Evolutionary conservation across 2,329 filamentous ascomycete species (phyloP).

Genomic region (Botrytis byssoidea): DNA sequence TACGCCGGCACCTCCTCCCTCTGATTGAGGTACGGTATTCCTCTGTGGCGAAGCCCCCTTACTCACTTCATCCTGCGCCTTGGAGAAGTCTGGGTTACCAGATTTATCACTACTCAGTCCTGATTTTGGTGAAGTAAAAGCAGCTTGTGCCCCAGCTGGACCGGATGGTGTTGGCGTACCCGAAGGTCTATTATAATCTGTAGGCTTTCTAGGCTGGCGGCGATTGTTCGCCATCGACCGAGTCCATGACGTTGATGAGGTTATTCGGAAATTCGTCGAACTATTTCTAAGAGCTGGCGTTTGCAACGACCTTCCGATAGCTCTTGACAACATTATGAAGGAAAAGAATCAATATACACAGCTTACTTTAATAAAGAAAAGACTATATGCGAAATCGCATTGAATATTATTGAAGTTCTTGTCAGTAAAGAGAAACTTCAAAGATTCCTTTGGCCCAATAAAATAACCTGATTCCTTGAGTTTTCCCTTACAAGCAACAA

Average conservation of each 20-base stretch:
- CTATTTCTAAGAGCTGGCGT: constrained; percentile 32
- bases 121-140: constrained; percentile 25
- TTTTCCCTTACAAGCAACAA: not conserved
- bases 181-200: constrained; percentile 28
- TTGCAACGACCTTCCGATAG: constrained; percentile 33
- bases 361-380: constrained; percentile 37
- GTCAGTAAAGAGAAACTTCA: not conserved
- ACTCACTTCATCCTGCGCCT: constrained; percentile 26
- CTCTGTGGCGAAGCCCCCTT: constrained; percentile 25
- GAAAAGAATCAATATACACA: constrained; percentile 18
- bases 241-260: constrained; percentile 43
- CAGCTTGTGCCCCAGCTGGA: constrained; percentile 23
- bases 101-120: constrained; percentile 27
- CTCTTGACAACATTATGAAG: constrained; percentile 38
- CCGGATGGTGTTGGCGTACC: constrained; percentile 24
- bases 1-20: constrained; percentile 24
- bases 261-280: constrained; percentile 37
- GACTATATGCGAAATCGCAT: constrained; percentile 23
- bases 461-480: not conserved
- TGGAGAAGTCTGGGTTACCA: constrained; percentile 29
- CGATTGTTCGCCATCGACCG: constrained; percentile 46
- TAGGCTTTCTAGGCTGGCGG: constrained; percentile 33
- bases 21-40: constrained; percentile 24
- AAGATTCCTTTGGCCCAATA: not conserved
- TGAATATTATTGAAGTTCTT: constrained; percentile 1